A percentile compares a stretch with the other conserved stretches of the same genome.
phyloP scores from a whole-genome alignment of 2,329 filamentous ascomycete species.

The Penicillium sp. region DNA sequence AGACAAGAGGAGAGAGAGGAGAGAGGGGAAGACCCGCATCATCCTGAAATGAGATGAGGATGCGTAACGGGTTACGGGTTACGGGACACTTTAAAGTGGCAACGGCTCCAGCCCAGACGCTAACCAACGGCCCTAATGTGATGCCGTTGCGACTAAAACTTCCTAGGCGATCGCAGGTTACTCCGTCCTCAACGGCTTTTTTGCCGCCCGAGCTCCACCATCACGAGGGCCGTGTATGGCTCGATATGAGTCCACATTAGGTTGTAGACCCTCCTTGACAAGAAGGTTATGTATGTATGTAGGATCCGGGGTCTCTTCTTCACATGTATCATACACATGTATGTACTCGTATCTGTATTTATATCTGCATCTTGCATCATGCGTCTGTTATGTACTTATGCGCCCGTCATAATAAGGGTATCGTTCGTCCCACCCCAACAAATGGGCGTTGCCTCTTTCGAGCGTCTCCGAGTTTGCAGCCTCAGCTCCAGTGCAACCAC shows the following conservation, averaged over 20 bases:
- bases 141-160: slow-evolving; percentile 22
- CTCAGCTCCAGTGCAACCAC: slow-evolving; percentile 15
- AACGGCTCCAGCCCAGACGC: slow-evolving; percentile 19
- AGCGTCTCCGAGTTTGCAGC: slow-evolving; percentile 12
- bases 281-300: too few relatives aligned
- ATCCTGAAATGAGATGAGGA: slow-evolving; percentile 23
- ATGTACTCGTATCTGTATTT: too few relatives aligned
- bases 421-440: slow-evolving; percentile 8
- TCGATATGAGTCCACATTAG: background rate
- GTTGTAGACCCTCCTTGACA: too few relatives aligned
- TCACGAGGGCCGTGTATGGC: slow-evolving; percentile 1
- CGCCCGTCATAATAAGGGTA: background rate
- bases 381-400: too few relatives aligned
- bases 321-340: too few relatives aligned
- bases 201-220: slow-evolving; percentile 1
- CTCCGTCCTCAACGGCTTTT: slow-evolving; percentile 18
- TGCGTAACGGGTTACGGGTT: slow-evolving; percentile 11
- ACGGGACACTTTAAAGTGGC: slow-evolving; percentile 14
- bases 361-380: background rate
- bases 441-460: slow-evolving; percentile 11
- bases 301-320: background rate
- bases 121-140: slow-evolving; percentile 15
- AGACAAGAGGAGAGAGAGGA: background rate
- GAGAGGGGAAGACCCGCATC: slow-evolving; percentile 16
- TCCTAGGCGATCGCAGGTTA: slow-evolving; percentile 13